Conservation (phyloP, 768 basidiomycete genomes). For the Russula earlei region DNA sequence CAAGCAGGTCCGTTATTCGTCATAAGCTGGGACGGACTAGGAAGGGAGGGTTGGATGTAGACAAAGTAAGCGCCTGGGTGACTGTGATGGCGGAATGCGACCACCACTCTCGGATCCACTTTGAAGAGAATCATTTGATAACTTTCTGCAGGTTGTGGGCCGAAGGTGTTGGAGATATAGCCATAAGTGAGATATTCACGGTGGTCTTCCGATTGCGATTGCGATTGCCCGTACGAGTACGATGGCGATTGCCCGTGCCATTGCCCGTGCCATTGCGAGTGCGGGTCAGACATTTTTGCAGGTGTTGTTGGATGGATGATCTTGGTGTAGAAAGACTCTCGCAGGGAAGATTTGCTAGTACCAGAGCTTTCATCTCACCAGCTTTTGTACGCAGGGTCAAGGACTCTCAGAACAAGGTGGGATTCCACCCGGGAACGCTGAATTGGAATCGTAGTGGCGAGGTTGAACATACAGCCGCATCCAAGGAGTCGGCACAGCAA, state of each 20-base stretch:
- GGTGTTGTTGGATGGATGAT: too few relatives aligned
- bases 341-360: neutral
- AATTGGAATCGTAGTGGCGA: neutral
- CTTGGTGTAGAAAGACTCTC: neutral
- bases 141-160: neutral
- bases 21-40: neutral
- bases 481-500: constrained; percentile 5
- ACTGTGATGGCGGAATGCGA: neutral
- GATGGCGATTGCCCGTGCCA: too few relatives aligned
- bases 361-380: neutral
- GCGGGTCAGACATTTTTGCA: too few relatives aligned
- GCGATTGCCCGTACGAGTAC: neutral
- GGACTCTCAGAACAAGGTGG: neutral
- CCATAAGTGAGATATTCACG: neutral
- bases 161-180: constrained; percentile 11
- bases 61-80: neutral
- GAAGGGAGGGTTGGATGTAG: neutral
- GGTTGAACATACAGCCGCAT: neutral
- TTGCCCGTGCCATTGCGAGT: too few relatives aligned
- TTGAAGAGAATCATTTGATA: constrained; percentile 9
- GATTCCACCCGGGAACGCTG: neutral
- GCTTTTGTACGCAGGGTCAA: neutral
- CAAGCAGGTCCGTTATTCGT: neutral
- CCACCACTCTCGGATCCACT: neutral
- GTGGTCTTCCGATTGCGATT: too few relatives aligned